Evolutionary conservation across 2,329 filamentous ascomycete genomes (phyloP).

Genomic region (Dactylella cylindrospora): DNA sequence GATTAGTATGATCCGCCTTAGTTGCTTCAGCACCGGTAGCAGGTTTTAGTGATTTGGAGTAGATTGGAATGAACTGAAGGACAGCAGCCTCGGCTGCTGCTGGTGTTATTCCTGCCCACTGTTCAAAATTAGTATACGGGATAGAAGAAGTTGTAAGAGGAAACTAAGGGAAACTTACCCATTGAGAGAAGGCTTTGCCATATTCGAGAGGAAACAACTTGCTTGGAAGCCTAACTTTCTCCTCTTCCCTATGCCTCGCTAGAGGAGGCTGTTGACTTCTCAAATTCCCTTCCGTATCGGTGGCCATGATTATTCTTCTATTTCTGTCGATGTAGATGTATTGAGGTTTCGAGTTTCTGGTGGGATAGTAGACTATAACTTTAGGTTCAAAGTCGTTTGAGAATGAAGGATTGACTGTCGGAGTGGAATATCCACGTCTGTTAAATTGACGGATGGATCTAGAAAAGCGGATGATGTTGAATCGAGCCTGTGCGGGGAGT

Average conservation of each 20-base stretch:
- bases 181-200: constrained; percentile 87
- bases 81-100: constrained; percentile 84
- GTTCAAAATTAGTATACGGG: no score
- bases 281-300: constrained; percentile 16
- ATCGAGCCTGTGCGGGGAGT: constrained; percentile 6
- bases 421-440: constrained; percentile 1
- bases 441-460: background rate
- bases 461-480: constrained; percentile 14
- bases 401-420: background rate
- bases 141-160: constrained; percentile 20
- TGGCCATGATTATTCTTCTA: constrained; percentile 28
- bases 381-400: constrained; percentile 4
- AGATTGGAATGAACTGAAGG: constrained; percentile 77
- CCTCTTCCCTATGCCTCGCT: constrained; percentile 51
- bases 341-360: constrained; percentile 4
- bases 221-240: constrained; percentile 46
- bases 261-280: constrained; percentile 47
- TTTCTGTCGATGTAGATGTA: constrained; percentile 31
- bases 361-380: constrained; percentile 16
- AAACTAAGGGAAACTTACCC: constrained; percentile 62
- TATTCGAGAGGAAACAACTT: constrained; percentile 79
- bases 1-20: constrained; percentile 60
- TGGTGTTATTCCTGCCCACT: constrained; percentile 86
- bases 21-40: constrained; percentile 33
- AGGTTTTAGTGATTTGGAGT: constrained; percentile 44